Evolutionary conservation across 1,284 basidiomycete species (phyloP).

Genomic region (Dichomitus squalens): DNA sequence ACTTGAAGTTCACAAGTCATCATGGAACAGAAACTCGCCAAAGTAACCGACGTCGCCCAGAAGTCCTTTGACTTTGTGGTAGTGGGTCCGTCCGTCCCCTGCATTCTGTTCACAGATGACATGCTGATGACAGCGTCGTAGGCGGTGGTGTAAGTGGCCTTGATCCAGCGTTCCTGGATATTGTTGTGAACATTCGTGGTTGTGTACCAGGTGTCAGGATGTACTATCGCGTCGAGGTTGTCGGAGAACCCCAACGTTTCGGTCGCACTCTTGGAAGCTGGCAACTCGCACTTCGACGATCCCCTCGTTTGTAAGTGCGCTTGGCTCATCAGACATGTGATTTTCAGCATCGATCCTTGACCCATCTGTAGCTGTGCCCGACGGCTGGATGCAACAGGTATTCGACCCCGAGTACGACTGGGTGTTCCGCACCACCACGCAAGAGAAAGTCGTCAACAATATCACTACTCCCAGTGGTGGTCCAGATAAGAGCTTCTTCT

Average conservation of each 20-base stretch:
- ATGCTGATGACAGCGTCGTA: neutral
- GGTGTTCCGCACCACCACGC: conserved; percentile 15
- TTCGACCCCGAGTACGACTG: conserved; percentile 23
- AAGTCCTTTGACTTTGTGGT: conserved; percentile 15
- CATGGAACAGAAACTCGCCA: conserved; percentile 5
- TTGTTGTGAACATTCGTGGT: neutral
- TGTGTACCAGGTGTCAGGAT: conserved; percentile 2
- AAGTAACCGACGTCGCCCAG: neutral
- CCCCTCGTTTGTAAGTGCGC: conserved; percentile 15
- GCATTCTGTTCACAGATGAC: neutral
- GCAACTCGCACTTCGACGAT: conserved; percentile 19
- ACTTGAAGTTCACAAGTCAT: no score
- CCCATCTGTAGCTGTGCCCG: conserved; percentile 11
- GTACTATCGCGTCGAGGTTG: conserved; percentile 14
- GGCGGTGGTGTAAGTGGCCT: neutral
- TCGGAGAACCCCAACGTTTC: conserved; percentile 16
- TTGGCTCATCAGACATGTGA: neutral
- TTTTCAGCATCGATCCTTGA: no score
- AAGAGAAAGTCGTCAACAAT: neutral
- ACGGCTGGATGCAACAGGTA: conserved; percentile 16
- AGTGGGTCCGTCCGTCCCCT: neutral
- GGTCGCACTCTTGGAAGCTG: conserved; percentile 23
- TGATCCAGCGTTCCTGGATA: neutral
- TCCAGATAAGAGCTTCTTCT: conserved; percentile 11
- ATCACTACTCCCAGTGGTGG: neutral